A percentile compares a stretch with the other conserved stretches of the same genome.
Conservation (phyloP, 345 rosid genomes). For the Gossypium arboreum region DNA sequence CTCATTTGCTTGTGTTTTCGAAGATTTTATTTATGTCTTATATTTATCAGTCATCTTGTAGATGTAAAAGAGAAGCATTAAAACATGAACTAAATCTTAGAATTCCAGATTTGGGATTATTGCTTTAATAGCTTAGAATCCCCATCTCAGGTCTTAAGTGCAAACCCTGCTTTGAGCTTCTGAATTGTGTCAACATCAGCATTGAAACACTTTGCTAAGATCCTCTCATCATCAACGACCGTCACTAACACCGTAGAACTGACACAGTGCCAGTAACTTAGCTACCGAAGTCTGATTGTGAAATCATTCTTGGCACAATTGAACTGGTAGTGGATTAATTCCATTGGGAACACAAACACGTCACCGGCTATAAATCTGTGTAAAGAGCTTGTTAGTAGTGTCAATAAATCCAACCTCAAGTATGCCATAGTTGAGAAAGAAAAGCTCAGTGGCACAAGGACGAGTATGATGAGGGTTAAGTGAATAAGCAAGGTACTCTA, state of each 20-base stretch:
- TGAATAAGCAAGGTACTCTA: background rate
- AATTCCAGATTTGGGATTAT: background rate
- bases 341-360: background rate
- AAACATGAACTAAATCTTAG: background rate
- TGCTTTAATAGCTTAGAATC: background rate
- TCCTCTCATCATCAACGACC: background rate
- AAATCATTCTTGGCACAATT: background rate
- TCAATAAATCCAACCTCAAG: background rate
- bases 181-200: constrained; percentile 3
- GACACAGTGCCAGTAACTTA: background rate
- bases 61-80: too few relatives aligned
- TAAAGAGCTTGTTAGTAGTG: background rate
- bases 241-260: background rate
- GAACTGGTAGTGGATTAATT: background rate
- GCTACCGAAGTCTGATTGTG: background rate
- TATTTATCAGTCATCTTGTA: too few relatives aligned
- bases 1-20: too few relatives aligned
- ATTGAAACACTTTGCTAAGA: constrained; percentile 2
- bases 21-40: too few relatives aligned
- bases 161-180: constrained; percentile 6
- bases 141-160: background rate
- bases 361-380: background rate
- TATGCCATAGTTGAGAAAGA: background rate
- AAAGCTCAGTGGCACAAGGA: background rate
- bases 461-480: background rate